Base-by-base conservation (phyloP, 1,139 yeast genomes). In the Taphrina deformans region DNA sequence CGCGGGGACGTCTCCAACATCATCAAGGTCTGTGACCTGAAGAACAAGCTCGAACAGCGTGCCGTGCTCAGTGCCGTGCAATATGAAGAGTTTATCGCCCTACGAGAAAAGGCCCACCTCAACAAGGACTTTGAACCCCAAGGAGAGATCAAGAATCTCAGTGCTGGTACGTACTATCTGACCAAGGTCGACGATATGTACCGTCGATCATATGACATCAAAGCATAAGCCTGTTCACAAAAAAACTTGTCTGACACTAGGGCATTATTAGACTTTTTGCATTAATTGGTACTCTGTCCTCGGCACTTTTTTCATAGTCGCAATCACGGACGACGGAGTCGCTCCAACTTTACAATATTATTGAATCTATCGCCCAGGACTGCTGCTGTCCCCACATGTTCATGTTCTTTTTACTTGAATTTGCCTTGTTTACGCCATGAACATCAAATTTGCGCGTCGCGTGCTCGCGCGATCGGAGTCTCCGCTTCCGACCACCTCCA, bases 81-180 rank as follows among this genome's bases (percentile, higher is more conserved):
- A 73, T 95, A 89, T 79, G 88, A 92, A 75, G 85, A 80, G 58
- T 93, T 95, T 56, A 84, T 93, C 72, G 88, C 79, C 51, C 82
- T 89, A 71, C 90, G 99, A 80, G 99, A 95, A 80, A 83, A 85
- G 74, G 89, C 93, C 48, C 96, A 90, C 74, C 81, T 90, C 76
- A 84, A 89, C 78, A 90, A 91, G 78, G 78, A 80, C 70, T 88
- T 83, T 81, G 79, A 81, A 75, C 99, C 99, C 70, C 76, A 81
- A 67, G 98, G 99, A 64, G 80, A 87, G 50, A 80, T 85, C 71
- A 96, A 89, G 27, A 80, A 83, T 74, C 79, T 95, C 72, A 81
- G 83, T 67, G 70, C 80, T 51, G 97, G 97, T 66, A 83, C 92
- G 67, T 95, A 89, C 80, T 95, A 93, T 79, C 83, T 95, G 76